These are phyloP conservation scores for Dactylonectria macrodidyma DNA, from an alignment of 2,329 filamentous ascomycete species.

Conservation along the genomic window DNA sequence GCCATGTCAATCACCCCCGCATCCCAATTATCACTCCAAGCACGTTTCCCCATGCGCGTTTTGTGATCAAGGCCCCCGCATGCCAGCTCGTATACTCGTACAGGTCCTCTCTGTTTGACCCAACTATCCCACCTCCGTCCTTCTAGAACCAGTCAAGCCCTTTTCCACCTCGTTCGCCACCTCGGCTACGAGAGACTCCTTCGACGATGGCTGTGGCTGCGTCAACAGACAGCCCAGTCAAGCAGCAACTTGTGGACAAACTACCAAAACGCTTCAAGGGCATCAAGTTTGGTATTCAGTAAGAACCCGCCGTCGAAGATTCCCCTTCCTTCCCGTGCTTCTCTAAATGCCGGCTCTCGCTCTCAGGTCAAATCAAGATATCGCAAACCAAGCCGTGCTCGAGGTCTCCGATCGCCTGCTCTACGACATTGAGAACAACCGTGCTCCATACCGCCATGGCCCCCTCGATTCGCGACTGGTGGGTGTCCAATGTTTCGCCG, in stretches of 20 bases:
- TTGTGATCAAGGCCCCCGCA: constrained; percentile 31
- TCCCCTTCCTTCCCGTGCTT: background rate
- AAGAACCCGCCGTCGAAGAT: constrained; percentile 50
- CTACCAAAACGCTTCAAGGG: constrained; percentile 93
- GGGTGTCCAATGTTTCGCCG: constrained; percentile 35
- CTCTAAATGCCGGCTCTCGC: constrained; percentile 2
- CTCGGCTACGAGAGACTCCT: background rate
- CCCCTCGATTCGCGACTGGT: constrained; percentile 88
- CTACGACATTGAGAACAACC: constrained; percentile 88
- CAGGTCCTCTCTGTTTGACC: background rate
- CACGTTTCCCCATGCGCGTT: constrained; percentile 24
- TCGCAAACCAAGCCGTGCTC: constrained; percentile 94
- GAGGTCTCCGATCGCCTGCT: constrained; percentile 95
- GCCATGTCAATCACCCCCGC: constrained; percentile 40
- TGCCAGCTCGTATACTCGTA: constrained; percentile 1
- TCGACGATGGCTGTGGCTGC: constrained; percentile 31
- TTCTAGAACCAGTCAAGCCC: background rate
- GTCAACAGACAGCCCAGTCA: constrained; percentile 63
- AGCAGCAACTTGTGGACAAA: constrained; percentile 91
- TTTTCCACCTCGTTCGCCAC: background rate
- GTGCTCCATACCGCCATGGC: constrained; percentile 84
- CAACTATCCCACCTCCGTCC: background rate
- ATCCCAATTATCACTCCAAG: constrained; percentile 18
- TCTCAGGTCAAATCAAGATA: constrained; percentile 87
- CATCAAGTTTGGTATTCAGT: constrained; percentile 95